Evolutionary conservation across 2,329 filamentous ascomycete genomes (phyloP), one percentile per base, ranked within the genome.

Genomic region (Ustulina deusta): DNA sequence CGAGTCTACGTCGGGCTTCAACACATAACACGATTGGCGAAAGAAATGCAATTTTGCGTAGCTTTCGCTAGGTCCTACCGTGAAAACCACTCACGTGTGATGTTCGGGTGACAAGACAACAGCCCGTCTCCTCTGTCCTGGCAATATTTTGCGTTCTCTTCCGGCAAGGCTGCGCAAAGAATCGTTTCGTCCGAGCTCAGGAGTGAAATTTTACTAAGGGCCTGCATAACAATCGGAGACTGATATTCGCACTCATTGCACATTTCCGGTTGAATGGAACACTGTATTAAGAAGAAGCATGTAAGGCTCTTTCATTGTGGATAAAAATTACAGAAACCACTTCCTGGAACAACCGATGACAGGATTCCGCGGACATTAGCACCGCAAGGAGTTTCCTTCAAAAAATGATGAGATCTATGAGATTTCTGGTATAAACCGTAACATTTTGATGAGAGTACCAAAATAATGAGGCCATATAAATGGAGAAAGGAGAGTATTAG

Each of bases 31-130:
- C 11, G 11, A 3, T 4, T 49, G 25, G 25, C 13, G 25, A 25
- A 32, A 15, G 38, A 46, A 32, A 25, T 61, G 60, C 49, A 38
- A 15, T 46, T 17, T 6, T 63, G 49, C 15, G 40, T 42, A 42
- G 10, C 32, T 46, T 36, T 46, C 5, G 40, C 29, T 56, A 48
- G 20, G 22, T 56, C 29, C 20, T 9, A 6, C 3, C 38, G 29
- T 25, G 25, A 7, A 25, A 63, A 32, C 7, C 25, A n/a, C 27
- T 22, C 40, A 58, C 44, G 32, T 48, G 60, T 40, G 57, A 20
- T 36, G 17, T 15, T 55, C 6, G 29, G 27, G 49, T 38, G 22
- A 52, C 9, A 17, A 29, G 22, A 40, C 42, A 22, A 25, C 15
- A 27, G 2, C 5, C 25, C 11, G 58, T 6, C 32, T 46, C 29